Percentiles rank a stretch among this genome's conserved stretches.
These are phyloP conservation scores for Gaultheria prostrata DNA, from an alignment of 148 eudicot species.

Conservation along the genomic window DNA sequence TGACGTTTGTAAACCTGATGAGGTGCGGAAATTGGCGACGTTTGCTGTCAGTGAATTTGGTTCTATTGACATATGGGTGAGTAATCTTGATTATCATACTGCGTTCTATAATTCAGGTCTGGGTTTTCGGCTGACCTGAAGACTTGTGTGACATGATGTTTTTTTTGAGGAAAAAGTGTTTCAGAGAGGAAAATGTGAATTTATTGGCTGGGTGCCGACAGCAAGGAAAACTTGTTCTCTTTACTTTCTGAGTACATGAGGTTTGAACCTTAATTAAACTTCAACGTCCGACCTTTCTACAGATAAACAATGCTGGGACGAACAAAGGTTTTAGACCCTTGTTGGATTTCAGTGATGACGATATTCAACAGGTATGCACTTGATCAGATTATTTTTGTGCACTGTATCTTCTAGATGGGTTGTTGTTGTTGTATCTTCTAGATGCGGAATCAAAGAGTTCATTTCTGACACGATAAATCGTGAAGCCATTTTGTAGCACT, in stretches of 20 bases:
- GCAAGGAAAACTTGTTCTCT: neutral
- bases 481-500: neutral
- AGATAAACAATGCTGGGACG: conserved; percentile 97
- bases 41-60: conserved; percentile 81
- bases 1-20: conserved; percentile 86
- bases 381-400: neutral
- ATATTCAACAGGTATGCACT: conserved; percentile 70
- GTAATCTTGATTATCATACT: conserved; percentile 20
- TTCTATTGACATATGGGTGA: conserved; percentile 91
- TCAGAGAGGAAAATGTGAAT: neutral
- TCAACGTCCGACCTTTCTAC: conserved; percentile 19
- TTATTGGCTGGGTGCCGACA: neutral
- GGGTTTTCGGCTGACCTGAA: neutral
- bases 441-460: neutral
- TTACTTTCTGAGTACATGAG: neutral
- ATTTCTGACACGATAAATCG: neutral
- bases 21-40: conserved; percentile 63
- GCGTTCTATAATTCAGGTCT: neutral
- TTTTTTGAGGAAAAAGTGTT: neutral
- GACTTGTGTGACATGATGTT: neutral
- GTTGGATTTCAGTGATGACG: conserved; percentile 84
- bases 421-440: neutral
- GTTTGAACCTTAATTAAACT: neutral
- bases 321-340: conserved; percentile 99
- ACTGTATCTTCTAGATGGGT: neutral